These are phyloP conservation scores for Zea luxurians DNA, from an alignment of 176 grass and related monocot genomes.

Conservation along the genomic window DNA sequence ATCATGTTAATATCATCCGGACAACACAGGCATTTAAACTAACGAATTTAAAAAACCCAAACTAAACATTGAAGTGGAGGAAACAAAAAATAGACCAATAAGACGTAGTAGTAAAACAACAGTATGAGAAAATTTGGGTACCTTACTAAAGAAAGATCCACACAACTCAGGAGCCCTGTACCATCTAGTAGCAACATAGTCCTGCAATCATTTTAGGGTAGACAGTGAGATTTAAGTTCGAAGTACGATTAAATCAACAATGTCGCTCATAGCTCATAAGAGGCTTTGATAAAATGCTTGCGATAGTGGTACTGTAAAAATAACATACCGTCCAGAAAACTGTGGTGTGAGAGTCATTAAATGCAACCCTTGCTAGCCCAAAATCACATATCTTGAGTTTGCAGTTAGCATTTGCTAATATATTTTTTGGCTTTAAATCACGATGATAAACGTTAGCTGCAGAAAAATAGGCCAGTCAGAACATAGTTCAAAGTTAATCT, in stretches of 20 bases:
- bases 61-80: not conserved
- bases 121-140: conserved; percentile 37
- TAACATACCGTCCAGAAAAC: conserved; percentile 95
- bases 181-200: conserved; percentile 99
- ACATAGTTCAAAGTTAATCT: not conserved
- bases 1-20: conserved; percentile 31
- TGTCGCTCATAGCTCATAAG: not conserved
- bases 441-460: conserved; percentile 99
- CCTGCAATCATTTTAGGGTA: conserved; percentile 54
- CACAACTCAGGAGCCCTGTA: conserved; percentile 94
- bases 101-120: conserved; percentile 25
- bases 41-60: too few relatives aligned
- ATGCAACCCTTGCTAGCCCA: conserved; percentile 96
- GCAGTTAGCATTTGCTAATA: conserved; percentile 97
- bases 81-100: conserved; percentile 22
- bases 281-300: not conserved
- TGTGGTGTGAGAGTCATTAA: conserved; percentile 79
- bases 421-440: conserved; percentile 97
- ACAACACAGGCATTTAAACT: not conserved
- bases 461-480: conserved; percentile 35
- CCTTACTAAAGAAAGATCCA: conserved; percentile 97
- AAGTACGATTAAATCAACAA: too few relatives aligned
- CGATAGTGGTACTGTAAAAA: not conserved
- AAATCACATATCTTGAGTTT: conserved; percentile 99
- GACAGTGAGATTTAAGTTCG: conserved; percentile 13